Conservation (phyloP, 2,329 filamentous ascomycete genomes). For the Cadophora gregata region DNA sequence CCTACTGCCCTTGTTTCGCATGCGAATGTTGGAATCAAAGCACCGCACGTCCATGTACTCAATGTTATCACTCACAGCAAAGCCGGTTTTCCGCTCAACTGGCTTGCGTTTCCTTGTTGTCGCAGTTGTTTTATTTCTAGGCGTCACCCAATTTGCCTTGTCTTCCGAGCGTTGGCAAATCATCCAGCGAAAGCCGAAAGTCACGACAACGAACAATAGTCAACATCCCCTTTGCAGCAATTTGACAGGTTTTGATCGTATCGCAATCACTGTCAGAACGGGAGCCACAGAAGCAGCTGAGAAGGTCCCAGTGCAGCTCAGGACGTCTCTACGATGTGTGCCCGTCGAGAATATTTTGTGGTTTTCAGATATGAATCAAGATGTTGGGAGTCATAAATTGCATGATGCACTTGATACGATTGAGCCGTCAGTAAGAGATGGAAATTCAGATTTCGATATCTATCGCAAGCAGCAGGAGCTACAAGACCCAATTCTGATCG, state of each 20-base stretch:
- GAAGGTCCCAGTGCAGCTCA: constrained; percentile 58
- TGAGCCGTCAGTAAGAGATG: constrained; percentile 40
- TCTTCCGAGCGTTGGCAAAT: constrained; percentile 3
- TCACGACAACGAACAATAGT: not conserved
- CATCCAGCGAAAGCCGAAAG: too few relatives aligned
- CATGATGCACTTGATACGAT: constrained; percentile 50
- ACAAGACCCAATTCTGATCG: constrained; percentile 51
- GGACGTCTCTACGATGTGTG: constrained; percentile 56
- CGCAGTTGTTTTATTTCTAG: not conserved
- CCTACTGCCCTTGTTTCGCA: not conserved
- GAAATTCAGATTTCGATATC: constrained; percentile 57
- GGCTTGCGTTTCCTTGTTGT: not conserved
- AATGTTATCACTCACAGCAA: constrained; percentile 10
- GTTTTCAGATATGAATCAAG: constrained; percentile 62
- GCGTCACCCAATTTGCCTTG: not conserved
- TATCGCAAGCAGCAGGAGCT: constrained; percentile 51
- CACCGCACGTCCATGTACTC: too few relatives aligned
- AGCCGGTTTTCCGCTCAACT: not conserved
- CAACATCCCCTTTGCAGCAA: not conserved
- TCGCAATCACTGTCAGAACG: constrained; percentile 58
- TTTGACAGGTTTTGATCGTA: not conserved
- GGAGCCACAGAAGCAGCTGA: constrained; percentile 60
- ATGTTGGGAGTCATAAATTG: constrained; percentile 52
- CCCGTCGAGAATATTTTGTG: constrained; percentile 52
- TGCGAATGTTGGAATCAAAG: not conserved